phyloP scores from a whole-genome alignment of 805 yeast genomes.

The Yamadazyma sp. region DNA sequence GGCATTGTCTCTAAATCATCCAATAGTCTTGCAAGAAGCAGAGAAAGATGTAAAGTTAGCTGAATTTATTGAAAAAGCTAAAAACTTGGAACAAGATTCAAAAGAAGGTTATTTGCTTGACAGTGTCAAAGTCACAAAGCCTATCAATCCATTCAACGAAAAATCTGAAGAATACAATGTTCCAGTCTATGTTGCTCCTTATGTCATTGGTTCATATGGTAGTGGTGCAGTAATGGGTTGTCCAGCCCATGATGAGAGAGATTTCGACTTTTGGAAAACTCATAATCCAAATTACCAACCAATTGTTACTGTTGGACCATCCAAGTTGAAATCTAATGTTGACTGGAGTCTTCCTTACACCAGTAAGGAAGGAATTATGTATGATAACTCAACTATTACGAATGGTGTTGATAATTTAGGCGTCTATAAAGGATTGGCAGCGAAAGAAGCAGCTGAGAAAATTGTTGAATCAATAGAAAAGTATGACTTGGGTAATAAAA shows the following conservation, averaged over 20 bases:
- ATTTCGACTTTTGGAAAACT: slow-evolving; percentile 71
- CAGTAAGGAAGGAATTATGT: slow-evolving; percentile 39
- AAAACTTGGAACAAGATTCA: slow-evolving; percentile 40
- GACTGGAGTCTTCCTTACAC: slow-evolving; percentile 46
- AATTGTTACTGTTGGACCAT: slow-evolving; percentile 45
- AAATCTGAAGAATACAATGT: slow-evolving; percentile 25
- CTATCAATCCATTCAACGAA: slow-evolving; percentile 43
- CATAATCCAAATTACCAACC: slow-evolving; percentile 50
- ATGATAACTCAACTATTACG: slow-evolving; percentile 22
- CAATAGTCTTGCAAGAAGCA: slow-evolving; percentile 45
- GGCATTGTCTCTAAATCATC: slow-evolving; percentile 74
- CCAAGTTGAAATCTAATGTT: slow-evolving; percentile 16
- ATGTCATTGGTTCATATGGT: slow-evolving; percentile 81
- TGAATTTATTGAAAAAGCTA: slow-evolving; percentile 37
- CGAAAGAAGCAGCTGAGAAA: slow-evolving; percentile 48
- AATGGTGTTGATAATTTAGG: slow-evolving; percentile 30
- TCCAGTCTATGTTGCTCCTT: slow-evolving; percentile 89
- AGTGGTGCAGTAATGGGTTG: slow-evolving; percentile 98
- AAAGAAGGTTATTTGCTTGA: slow-evolving; percentile 56
- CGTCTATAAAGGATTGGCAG: slow-evolving; percentile 45
- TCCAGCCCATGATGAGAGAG: slow-evolving; percentile 90
- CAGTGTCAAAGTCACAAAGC: slow-evolving; percentile 49
- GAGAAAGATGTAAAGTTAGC: slow-evolving; percentile 37
- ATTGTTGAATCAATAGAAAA: slow-evolving; percentile 43
- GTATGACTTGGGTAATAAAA: slow-evolving; percentile 39